Conservation (phyloP, 2,329 filamentous ascomycete genomes). For the Ophiostoma populinum region DNA sequence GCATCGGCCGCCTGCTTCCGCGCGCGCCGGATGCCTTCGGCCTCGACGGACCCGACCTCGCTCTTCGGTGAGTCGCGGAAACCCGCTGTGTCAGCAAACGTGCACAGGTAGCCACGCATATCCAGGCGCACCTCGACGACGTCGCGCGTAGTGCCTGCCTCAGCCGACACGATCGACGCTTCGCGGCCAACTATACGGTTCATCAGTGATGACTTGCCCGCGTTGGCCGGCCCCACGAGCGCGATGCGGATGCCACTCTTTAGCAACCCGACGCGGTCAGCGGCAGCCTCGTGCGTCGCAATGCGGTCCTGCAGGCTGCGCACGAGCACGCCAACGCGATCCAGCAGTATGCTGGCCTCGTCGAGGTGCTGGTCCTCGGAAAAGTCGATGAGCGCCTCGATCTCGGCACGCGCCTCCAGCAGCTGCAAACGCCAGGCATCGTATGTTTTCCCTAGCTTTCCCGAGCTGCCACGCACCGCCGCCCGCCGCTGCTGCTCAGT, state of each 20-base stretch:
- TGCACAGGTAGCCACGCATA: constrained; percentile 75
- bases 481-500: constrained; percentile 88
- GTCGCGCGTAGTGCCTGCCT: constrained; percentile 87
- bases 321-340: constrained; percentile 37
- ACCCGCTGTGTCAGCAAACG: constrained; percentile 90
- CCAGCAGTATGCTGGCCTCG: constrained; percentile 61
- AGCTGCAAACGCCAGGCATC: constrained; percentile 66
- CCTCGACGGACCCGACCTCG: constrained; percentile 53
- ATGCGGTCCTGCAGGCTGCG: constrained; percentile 37
- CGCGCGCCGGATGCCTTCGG: constrained; percentile 79
- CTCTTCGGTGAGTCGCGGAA: constrained; percentile 33
- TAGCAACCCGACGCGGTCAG: constrained; percentile 66
- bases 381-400: constrained; percentile 94
- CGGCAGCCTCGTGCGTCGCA: constrained; percentile 48
- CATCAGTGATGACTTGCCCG: constrained; percentile 84
- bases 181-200: constrained; percentile 82
- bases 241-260: constrained; percentile 74
- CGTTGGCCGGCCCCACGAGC: constrained; percentile 80
- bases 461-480: constrained; percentile 62
- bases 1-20: constrained; percentile 66
- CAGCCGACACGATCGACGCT: constrained; percentile 83
- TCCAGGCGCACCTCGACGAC: constrained; percentile 86
- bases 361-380: constrained; percentile 96
- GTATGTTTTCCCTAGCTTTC: constrained; percentile 55
- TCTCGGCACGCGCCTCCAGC: constrained; percentile 67